Evolutionary conservation across 306 rosid species (phyloP).

Genomic region (Carpinus viminea): DNA sequence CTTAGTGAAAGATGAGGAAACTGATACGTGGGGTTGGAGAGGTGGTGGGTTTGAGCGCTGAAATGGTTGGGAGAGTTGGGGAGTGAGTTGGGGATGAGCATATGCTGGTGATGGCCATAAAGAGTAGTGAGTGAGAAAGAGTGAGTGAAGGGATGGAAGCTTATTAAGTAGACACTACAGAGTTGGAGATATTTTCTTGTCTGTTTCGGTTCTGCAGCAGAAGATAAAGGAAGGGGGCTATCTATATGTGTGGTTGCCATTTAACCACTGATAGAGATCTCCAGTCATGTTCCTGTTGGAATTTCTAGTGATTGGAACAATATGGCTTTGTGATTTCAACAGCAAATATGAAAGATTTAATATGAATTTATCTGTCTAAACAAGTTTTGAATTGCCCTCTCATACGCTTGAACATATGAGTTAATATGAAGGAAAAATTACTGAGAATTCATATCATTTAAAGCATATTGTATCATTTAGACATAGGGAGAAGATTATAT

Average conservation of each 20-base stretch:
- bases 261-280: not conserved
- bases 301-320: too few relatives aligned
- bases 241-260: slow-evolving; percentile 37
- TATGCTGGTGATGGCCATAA: slow-evolving; percentile 53
- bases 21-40: slow-evolving; percentile 35
- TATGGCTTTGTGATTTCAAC: too few relatives aligned
- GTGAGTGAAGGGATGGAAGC: not conserved
- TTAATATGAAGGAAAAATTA: too few relatives aligned
- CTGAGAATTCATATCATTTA: too few relatives aligned
- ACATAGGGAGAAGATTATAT: too few relatives aligned
- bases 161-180: not conserved
- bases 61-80: slow-evolving; percentile 49
- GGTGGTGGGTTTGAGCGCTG: slow-evolving; percentile 48
- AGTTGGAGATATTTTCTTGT: not conserved
- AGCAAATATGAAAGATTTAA: too few relatives aligned
- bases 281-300: too few relatives aligned
- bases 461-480: too few relatives aligned
- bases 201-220: slow-evolving; percentile 2
- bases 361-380: too few relatives aligned
- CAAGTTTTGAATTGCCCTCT: too few relatives aligned
- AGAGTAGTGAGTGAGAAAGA: slow-evolving; percentile 19
- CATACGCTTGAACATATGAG: too few relatives aligned
- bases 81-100: slow-evolving; percentile 58
- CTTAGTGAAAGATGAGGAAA: slow-evolving; percentile 38
- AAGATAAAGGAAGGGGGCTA: slow-evolving; percentile 21